Evolutionary conservation across 1,284 basidiomycete genomes (phyloP), one percentile per base, ranked within the genome.

Genomic region (Chalciporus piperatoides): DNA sequence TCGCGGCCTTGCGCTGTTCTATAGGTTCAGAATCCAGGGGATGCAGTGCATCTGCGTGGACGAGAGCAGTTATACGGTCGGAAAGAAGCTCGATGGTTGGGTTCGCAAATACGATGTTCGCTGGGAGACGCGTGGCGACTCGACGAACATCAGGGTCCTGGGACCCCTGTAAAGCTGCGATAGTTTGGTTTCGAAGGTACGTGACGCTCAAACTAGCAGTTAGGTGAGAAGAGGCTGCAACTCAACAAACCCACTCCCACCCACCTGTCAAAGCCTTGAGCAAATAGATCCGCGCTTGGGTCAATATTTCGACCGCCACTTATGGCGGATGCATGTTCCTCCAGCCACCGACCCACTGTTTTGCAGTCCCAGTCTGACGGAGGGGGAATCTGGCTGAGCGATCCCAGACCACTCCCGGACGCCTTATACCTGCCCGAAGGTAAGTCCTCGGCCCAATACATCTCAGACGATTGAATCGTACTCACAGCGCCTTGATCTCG

Each of bases 201-300:
- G 70, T 69, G 6, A 55, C 66, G 14, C 65, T 68, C 43, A 71
- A 46, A 52, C 69, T 71, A 23, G 21, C 21, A 23, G 5, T 23
- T 5, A 23, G 21, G 12, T 1, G 6, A 33, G 32, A 8, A 14
- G 12, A 2, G 3, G 4, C 2, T 24, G 1, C 1, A 12, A 3
- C 0, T 25, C 4, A 6, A 25, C 38, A 5, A 6, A 15, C 11
- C 27, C 3, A 12, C 10, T 3, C 8, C 14, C 45, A 9, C 56
- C 21, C 37, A 68, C 70, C 69, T 71, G 46, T 71, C 69, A 43
- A 72, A 69, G 2, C 68, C 69, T 41, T 67, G 66, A 10, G 59
- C 53, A 39, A 72, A 72, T 0, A 71, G 21, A 33, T 71, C 69
- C 1, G 46, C 41, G 0, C 25, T 25, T 1, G 59, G 46, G 24